Base-by-base conservation (phyloP, 2,329 filamentous ascomycete species). In the Leptodontidium sp. region DNA sequence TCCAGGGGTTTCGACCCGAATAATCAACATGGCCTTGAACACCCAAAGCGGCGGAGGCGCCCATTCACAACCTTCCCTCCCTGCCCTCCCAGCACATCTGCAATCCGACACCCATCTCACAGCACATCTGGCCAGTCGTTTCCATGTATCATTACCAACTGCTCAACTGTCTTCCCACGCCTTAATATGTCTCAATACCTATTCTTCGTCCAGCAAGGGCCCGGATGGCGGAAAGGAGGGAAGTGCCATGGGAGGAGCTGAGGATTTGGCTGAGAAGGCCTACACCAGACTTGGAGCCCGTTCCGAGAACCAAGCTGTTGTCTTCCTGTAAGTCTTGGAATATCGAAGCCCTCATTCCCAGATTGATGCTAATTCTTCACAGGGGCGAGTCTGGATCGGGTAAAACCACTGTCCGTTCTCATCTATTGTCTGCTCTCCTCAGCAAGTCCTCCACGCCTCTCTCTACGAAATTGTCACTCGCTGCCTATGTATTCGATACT, bases 381-480 rank as follows among this genome's bases (percentile, higher is more conserved):
- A 98, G 94, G 73, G 96, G 96, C 80, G 96, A 99, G 86, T 97
- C 94, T 67, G 96, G 96, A 57, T 91, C 96, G 40, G 96, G 96
- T 75, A 99, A 99, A 84, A 98, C 96, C 0, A 99, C 96, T 0
- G 85, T 98, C 76, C 91, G 96, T 71, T 93, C 93, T 53, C 96
- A 98, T 79, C 84, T 98, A 65, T 84, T 99, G 57, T 91, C 94
- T 29, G 89, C 94, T 1, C 86, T 99, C 64, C 87, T 99, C 38
- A 91, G 91, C 76, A 97, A 94, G 79, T 96, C 94, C 1, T 94
- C 93, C 0, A 98, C 96, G 14, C 96, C 96, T 0, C 84, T 99
- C 2, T 98, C 95, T 1, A 93, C 91, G 73, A 99, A 98, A 81
- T 86, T 98, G 24, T 98, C 95, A 2, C 91, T 97, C 61, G 95